Base-by-base conservation (phyloP, 352 stramenopile species). In the Pythium aquatile region DNA sequence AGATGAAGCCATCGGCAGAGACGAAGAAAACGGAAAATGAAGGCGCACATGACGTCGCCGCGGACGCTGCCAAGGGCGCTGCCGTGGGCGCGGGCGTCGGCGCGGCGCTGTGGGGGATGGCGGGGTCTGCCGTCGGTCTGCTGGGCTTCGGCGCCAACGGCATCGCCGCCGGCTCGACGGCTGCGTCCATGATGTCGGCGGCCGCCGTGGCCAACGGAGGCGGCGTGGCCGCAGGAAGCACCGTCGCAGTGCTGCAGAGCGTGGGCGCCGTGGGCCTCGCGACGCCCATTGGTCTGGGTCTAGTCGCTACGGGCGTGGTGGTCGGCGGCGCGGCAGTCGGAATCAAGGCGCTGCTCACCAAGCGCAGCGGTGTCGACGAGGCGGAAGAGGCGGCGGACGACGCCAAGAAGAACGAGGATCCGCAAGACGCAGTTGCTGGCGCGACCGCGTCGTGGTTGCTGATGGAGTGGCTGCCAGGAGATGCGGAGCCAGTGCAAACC, bases 181-280 rank as follows among this genome's bases (percentile, higher is more conserved):
- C 79, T 40, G 81, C 76, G 20, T 55, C 64, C 6, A 82, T 79
- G 76, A 90, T 90, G 79, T 86, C 81, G 28, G 42, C 69, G 8
- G 73, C 79, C 20, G 79, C 81, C 24, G 54, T 86, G 20, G 72
- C 74, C n/a, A 74, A 65, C 40, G 81, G 79, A 20, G 81, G 81
- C 5, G 72, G 70, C n/a, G 74, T 88, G 4, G 72, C 72, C 6
- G 66, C 70, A 54, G 72, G 71, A 13, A 78, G 77, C 42, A 58
- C 61, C 0, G 74, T 85, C 9, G 76, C 78, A 3, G 58, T 77
- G 5, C 33, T 85, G 57, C 81, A 90, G 48, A 84, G 70, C 30
- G 66, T 88, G 40, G 78, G 81, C 5, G 78, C 67, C 1, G 74
- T 74, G 5, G 77, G 81, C 0, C 47, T 90, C 6, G 62, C 63